Evolutionary conservation across 1,284 basidiomycete genomes (phyloP), one percentile per base, ranked within the genome.

Genomic region (Chalciporus sp.): DNA sequence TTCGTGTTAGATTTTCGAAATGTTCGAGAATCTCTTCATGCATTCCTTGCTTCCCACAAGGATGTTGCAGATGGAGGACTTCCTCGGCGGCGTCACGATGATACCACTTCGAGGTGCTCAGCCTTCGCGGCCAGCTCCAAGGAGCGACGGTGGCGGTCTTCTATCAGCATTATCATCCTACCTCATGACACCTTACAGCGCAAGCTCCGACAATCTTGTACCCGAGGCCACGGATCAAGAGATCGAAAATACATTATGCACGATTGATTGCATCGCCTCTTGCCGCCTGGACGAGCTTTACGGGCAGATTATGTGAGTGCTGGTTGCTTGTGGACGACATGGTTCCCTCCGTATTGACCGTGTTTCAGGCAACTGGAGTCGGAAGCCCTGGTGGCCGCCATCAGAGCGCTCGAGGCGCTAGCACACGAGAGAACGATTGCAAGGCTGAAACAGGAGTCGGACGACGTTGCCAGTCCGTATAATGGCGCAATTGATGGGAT

Each of bases 21-120:
- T 99, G 86, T 95, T 98, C 74, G 91, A 96, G 67, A 98, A 95
- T 33, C 78, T 99, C 23, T 99, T 99, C 74, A 74, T 96, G 42
- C 92, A 98, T 69, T 95, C 94, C 4, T 80, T 99, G 27, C 77
- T 99, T 20, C 95, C 95, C 0, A 82, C 79, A 5, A 80, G 85
- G 49, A 91, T 99, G 86, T 77, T 95, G n/a, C 89, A 93, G 67
- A 95, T 98, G 91, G 94, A 95, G 68, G 96, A 98, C 69, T 98
- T 98, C 73, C 78, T 97, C 14, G 93, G 92, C 26, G 92, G 92
- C 8, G 84, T 87, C 17, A 91, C 92, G 3, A 89, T 88, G 71
- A 97, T 98, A 62, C 94, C 96, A 29, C 78, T 96, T 31, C 85
- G 89, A 61, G 83, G 92, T 39, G 83, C 83, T 50, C 82, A 86